Base-by-base conservation (phyloP, 768 basidiomycete species). In the Hysterangium stoloniferum region DNA sequence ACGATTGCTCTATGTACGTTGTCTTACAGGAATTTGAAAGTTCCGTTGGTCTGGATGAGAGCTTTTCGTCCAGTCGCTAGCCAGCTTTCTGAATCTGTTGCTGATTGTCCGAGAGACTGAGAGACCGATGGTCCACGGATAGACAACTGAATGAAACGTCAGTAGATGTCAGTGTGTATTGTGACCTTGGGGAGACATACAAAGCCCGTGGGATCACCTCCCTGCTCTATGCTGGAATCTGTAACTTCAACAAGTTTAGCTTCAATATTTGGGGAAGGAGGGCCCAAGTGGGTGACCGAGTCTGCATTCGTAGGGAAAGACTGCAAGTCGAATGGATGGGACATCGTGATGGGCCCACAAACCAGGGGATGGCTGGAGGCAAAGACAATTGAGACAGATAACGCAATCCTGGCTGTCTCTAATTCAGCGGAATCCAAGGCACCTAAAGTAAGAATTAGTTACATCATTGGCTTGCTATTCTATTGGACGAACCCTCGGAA, bases 251-350 rank as follows among this genome's bases (percentile, higher is more conserved):
- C 61, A n/a, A 97, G 71, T 61, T 91, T 85, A 4, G 77, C 80
- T 64, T 96, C 94, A 0, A 92, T 71, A 59, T 94, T 94, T 48
- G 82, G 72, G n/a, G 80, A 77, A 2, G 94, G 93, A 3, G 91
- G 82, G 4, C 92, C 93, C 11, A 78, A 76, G 52, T 78, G 76
- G 12, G 73, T 69, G 7, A 63, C 52, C 58, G 75, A 75, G 63
- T 57, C 3, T 2, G 53, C 13, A 40, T 43, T 19, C 24, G 52
- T 44, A 55, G 76, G 72, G 62, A 90, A 79, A 9, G 80, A 74
- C 65, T 96, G 93, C 22, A 96, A 64, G 62, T 97, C 93, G 48
- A 89, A 77, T 6, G 86, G 81, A 60, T 94, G 86, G 6, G 87
- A 78, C 5, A 87, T 86, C 38, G 93, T 74, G 25, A 94, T 65